Base-by-base conservation (phyloP, 2,329 filamentous ascomycete species). In the Pseudocercospora musae region DNA sequence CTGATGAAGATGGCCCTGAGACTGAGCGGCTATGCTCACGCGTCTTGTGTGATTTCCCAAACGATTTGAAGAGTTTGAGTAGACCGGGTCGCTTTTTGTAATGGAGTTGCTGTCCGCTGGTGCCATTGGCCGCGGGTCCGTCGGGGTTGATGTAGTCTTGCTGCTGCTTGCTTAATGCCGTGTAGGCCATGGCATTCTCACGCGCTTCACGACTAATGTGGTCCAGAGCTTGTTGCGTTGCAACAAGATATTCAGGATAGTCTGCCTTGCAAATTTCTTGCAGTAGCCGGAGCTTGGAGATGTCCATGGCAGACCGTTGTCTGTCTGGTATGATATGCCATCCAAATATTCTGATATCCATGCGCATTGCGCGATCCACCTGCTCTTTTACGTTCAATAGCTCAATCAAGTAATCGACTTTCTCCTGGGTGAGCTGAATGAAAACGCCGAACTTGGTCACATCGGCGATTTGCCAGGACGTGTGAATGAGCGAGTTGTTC, bases 291-390 rank as follows among this genome's bases (percentile, higher is more conserved):
- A 81, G 68, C 68, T 81, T 81, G 9, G 75, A 74, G 8, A 78
- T 72, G 57, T 81, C 79, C 52, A 66, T 61, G 2, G 71, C 69
- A 11, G 71, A 69, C 1, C 70, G 63, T n/a, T 60, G 60, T 13
- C 71, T 66, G 60, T 76, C 74, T 18, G 70, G 71, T 11, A 70
- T 63, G 2, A 80, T 73, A 67, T 81, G 79, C 79, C 79, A 81
- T n/a, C 78, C 79, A 69, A 81, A 77, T 11, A 76, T 74, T 40
- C 75, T 75, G 60, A 81, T 80, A 57, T 81, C 79, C 63, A 77
- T 76, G 37, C 75, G 72, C 69, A 78, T 77, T 11, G 75, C 79
- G 11, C 77, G 69, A 65, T 81, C 78, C 1, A 81, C 76, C 44
- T 76, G 72, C 53, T 80, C 76, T 65, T 79, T 77, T 23, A 79